Base-by-base conservation (phyloP, 2,329 filamentous ascomycete species). In the Exophiala aquamarina region DNA sequence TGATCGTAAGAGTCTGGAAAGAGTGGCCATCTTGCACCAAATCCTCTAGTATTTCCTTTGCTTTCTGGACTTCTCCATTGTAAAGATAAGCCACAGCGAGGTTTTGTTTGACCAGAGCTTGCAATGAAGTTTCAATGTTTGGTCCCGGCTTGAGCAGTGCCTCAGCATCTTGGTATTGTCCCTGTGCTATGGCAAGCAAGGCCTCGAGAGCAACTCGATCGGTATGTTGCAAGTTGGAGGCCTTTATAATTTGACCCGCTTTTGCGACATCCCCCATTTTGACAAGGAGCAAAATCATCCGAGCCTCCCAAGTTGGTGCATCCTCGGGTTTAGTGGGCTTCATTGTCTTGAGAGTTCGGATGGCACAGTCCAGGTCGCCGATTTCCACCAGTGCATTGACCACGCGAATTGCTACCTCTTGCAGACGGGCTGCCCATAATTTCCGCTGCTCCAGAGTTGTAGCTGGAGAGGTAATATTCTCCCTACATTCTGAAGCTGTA, bases 1-100 rank as follows among this genome's bases (percentile, higher is more conserved):
- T 97, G 69, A 96, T 95, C 0, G 94, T 79, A 2, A 95, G 70
- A 1, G 87, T 87, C 54, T 87, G 84, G 48, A 92, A 96, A 0
- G 82, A 79, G 32, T 81, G 73, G 1, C 83, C 80, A 1, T 72
- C 65, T 3, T 81, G 74, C 0, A 90, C 73, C 9, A 94, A 69
- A 0, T 70, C 68, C 60, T 92, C 85, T 3, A 96, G 71, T 1
- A 87, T 68, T 10, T 73, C 67, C 11, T 81, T 81, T 1, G 88
- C 86, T 76, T 89, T 81, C 45, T 81, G 75, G 65, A 96, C 83
- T 45, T 77, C 77, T 3, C 91, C 90, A 0, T 83, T 81, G 63
- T 97, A 97, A 0, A 97, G 72, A 41, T 93, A 70, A 56, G 86
- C 91, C 2, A 96, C 88, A 0, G 89, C 90, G 36, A 87, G 72